These are phyloP conservation scores for Acanthamoeba sp. DNA, from an alignment of 208 protist genomes.

Conservation along the genomic window DNA sequence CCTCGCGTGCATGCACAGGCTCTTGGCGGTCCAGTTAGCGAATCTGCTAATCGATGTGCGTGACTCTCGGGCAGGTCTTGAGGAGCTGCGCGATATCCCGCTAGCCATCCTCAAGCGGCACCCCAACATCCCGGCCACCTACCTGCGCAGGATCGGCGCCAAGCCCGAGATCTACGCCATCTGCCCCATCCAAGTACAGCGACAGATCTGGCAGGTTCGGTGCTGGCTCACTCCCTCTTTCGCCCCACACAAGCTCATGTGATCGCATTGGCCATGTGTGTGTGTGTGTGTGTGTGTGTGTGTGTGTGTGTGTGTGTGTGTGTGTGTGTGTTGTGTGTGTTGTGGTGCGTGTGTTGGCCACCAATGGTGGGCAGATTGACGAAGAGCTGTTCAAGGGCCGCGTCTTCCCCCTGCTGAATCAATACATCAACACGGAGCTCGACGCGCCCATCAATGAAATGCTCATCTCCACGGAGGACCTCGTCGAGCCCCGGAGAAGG, in stretches of 20 bases:
- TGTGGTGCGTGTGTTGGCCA: too few species aligned
- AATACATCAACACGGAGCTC: slow-evolving; percentile 76
- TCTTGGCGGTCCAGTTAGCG: too few species aligned
- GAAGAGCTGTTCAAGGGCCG: slow-evolving; percentile 75
- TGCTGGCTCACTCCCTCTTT: background rate
- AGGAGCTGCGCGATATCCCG: slow-evolving; percentile 75
- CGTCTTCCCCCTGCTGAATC: slow-evolving; percentile 62
- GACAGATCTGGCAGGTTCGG: slow-evolving; percentile 75
- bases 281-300: background rate
- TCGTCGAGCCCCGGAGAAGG: background rate
- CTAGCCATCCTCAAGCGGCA: slow-evolving; percentile 77
- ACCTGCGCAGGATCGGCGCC: slow-evolving; percentile 69
- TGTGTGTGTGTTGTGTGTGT: too few species aligned
- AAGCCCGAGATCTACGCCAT: slow-evolving; percentile 75
- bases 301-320: too few species aligned
- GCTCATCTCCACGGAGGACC: background rate
- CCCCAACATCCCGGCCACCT: slow-evolving; percentile 72
- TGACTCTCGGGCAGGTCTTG: background rate
- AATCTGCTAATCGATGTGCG: background rate
- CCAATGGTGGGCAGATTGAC: too few species aligned
- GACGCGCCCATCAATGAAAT: slow-evolving; percentile 74
- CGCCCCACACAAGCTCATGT: background rate
- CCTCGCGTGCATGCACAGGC: background rate
- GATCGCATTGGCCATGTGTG: background rate
- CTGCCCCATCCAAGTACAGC: slow-evolving; percentile 78